phyloP scores from a whole-genome alignment of 2,329 filamentous ascomycete species.

The Ophiocordyceps unilateralis region DNA sequence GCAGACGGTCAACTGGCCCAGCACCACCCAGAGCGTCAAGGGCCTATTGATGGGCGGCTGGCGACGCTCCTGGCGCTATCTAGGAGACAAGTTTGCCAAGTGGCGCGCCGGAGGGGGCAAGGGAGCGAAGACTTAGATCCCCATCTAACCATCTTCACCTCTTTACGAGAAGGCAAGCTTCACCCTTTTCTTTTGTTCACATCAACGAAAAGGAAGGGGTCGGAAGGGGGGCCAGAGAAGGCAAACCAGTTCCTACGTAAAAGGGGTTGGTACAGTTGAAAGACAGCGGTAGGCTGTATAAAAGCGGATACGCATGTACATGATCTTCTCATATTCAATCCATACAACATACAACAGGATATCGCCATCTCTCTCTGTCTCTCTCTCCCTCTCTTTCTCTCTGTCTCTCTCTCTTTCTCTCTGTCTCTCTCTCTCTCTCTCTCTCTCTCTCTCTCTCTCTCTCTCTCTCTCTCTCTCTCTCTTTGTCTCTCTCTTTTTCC shows the following conservation, averaged over 20 bases:
- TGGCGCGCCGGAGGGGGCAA: constrained; percentile 17
- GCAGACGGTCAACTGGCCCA: constrained; percentile 84
- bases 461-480: too few relatives aligned
- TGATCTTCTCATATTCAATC: too few relatives aligned
- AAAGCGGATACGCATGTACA: too few relatives aligned
- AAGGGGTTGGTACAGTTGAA: too few relatives aligned
- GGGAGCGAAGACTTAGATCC: background rate
- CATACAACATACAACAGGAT: background rate
- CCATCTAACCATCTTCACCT: background rate
- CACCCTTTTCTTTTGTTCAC: background rate
- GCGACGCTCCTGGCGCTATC: constrained; percentile 52
- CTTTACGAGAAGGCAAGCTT: background rate
- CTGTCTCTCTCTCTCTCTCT: too few relatives aligned
- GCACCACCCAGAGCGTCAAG: constrained; percentile 75
- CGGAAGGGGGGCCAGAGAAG: background rate
- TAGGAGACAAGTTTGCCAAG: constrained; percentile 65
- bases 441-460: too few relatives aligned
- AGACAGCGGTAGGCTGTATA: too few relatives aligned
- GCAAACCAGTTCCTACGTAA: too few relatives aligned
- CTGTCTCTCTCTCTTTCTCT: too few relatives aligned
- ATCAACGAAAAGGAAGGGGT: too few relatives aligned
- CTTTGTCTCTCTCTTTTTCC: too few relatives aligned
- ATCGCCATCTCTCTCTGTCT: background rate
- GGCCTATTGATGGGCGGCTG: constrained; percentile 65
- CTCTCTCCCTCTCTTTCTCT: background rate